These are phyloP conservation scores for Sicyos baderoa DNA, from an alignment of 306 rosid species.

Conservation along the genomic window DNA sequence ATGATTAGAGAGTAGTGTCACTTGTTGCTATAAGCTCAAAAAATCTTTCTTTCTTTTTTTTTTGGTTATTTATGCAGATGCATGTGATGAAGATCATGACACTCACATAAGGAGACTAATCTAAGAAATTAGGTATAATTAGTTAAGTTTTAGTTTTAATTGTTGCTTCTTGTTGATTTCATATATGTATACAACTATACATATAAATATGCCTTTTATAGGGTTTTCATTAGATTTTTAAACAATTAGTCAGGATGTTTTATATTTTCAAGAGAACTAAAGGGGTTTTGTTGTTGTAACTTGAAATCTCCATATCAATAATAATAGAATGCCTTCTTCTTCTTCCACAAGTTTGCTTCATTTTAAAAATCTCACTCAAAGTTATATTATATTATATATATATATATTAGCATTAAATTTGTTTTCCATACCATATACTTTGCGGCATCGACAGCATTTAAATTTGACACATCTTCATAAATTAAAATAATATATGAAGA, in stretches of 20 bases:
- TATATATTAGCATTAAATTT: background rate
- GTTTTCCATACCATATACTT: background rate
- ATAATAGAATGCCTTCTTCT: conserved; percentile 3
- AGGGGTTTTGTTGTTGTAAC: conserved; percentile 10
- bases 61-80: background rate
- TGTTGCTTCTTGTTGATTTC: background rate
- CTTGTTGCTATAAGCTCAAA: background rate
- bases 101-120: background rate
- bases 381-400: background rate
- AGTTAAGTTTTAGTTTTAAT: background rate
- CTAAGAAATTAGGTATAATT: no score
- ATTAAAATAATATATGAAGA: background rate
- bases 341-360: background rate
- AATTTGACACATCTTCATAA: background rate
- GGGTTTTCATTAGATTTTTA: conserved; percentile 1
- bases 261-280: background rate
- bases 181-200: background rate
- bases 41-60: no score
- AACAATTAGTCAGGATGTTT: background rate
- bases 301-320: conserved; percentile 1
- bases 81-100: background rate
- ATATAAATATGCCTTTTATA: background rate
- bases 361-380: background rate
- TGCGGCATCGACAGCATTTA: background rate
- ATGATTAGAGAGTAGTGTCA: background rate